phyloP scores from a whole-genome alignment of 1,139 yeast genomes.

The Suhomyces chickasaworum region DNA sequence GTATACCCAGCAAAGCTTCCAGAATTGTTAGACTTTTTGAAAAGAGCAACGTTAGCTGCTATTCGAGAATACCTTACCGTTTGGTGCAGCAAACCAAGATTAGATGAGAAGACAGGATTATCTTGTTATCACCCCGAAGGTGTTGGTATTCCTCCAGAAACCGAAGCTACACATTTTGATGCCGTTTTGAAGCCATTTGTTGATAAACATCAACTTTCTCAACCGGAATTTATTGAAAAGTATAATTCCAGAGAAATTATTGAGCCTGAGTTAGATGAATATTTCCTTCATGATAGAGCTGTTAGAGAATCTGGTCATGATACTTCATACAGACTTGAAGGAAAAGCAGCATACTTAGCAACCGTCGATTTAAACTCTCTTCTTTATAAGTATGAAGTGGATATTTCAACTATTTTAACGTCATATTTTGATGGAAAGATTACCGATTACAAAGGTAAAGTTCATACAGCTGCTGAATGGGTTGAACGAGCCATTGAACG shows the following conservation, averaged over 20 bases:
- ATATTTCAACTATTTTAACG: constrained; percentile 69
- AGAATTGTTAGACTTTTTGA: constrained; percentile 59
- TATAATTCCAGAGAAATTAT: constrained; percentile 67
- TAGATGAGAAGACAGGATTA: constrained; percentile 74
- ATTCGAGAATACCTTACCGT: constrained; percentile 82
- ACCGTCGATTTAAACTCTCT: constrained; percentile 88
- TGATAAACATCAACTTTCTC: constrained; percentile 57
- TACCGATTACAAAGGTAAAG: constrained; percentile 30
- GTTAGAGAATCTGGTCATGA: constrained; percentile 98
- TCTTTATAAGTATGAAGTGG: constrained; percentile 86
- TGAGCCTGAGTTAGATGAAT: constrained; percentile 84
- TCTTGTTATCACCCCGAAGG: constrained; percentile 94
- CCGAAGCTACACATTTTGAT: constrained; percentile 87
- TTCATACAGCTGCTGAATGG: constrained; percentile 65
- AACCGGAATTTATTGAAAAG: constrained; percentile 68
- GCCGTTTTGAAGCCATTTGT: constrained; percentile 71
- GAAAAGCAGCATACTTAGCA: constrained; percentile 84
- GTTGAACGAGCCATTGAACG: constrained; percentile 54
- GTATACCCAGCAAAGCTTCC: constrained; percentile 34
- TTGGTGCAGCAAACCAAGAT: constrained; percentile 77
- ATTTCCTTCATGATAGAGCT: constrained; percentile 90
- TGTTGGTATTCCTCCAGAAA: constrained; percentile 91
- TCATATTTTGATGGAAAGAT: constrained; percentile 57
- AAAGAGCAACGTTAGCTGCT: constrained; percentile 71
- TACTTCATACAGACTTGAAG: constrained; percentile 87